Evolutionary conservation across 441 rosid species (phyloP), one percentile per base, ranked within the genome.

Genomic region (Euphorbia celastroides): DNA sequence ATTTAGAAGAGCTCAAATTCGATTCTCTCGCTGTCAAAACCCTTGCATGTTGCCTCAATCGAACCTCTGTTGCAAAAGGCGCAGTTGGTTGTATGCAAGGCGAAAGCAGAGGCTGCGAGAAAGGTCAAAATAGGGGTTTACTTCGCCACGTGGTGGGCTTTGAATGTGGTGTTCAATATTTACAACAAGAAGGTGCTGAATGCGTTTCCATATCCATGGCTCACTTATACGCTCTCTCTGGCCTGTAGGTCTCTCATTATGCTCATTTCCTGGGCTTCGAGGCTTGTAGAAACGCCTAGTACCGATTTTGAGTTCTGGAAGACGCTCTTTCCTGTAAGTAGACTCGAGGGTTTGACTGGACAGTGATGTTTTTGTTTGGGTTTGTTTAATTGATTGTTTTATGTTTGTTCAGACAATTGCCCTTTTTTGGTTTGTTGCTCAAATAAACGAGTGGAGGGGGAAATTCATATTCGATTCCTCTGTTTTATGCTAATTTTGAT

Each of bases 131-230:
- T n/a, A n/a, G 94, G 97, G 68, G 58, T 86, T 56, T 87, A 88
- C 73, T 93, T 93, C 67, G 98, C 97, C 3, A 84, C 89, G 7
- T 93, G 98, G 98, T 93, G 98, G 97, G 90, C 94, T 30, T 73
- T 90, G 81, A 93, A 93, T 67, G 97, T 90, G 38, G 93, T 90
- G 32, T 93, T 93, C 80, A 88, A 90, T 66, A 88, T 90, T 13
- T 93, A 88, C 75, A 93, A 90, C 84, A 93, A 93, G 88, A 93
- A 91, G 85, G 97, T 93, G 8, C 70, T 93, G 84, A 93, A 93
- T 80, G 96, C 93, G 28, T 93, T 75, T 59, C 96, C 97, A n/a
- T 90, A 80, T 48, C 97, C 97, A 5, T 90, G 97, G 98, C 78
- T 90, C 64, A 93, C 98, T 19, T 93, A 96, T 0, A 91, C 97